Percentiles rank a stretch among this genome's conserved stretches.
Evolutionary conservation across 371 early-diverging fungal genomes (phyloP).

Genomic region (Choanephora cucurbitarum): DNA sequence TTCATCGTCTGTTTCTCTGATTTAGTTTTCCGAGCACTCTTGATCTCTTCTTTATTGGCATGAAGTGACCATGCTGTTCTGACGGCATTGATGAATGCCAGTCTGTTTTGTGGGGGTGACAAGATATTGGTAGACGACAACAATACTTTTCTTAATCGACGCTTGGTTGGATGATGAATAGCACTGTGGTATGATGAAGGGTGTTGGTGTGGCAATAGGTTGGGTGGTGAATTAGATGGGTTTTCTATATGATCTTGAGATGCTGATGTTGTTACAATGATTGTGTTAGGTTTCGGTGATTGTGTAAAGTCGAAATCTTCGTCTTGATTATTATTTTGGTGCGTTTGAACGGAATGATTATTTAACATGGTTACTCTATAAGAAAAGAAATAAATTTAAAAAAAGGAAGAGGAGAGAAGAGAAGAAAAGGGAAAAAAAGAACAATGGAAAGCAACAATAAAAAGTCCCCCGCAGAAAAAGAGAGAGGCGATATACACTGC

Average conservation of each 20-base stretch:
- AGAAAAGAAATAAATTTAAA: not conserved
- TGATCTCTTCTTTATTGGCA: slow-evolving; percentile 13
- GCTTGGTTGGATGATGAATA: not conserved
- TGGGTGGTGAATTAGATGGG: slow-evolving; percentile 1
- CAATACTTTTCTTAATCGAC: slow-evolving; percentile 3
- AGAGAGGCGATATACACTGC: not conserved
- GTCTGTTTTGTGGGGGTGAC: slow-evolving; percentile 17
- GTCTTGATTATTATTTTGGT: slow-evolving; percentile 15
- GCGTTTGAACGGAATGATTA: slow-evolving; percentile 22
- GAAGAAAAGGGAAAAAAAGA: not conserved
- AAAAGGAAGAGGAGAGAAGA: not conserved
- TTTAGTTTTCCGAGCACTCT: not conserved
- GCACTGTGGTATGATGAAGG: not conserved
- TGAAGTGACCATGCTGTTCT: slow-evolving; percentile 22
- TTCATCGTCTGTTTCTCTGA: not conserved
- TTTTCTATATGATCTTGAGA: not conserved
- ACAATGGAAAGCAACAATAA: not conserved
- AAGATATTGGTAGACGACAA: not conserved
- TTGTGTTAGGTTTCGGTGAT: slow-evolving; percentile 14
- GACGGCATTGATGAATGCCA: slow-evolving; percentile 23
- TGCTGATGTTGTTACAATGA: not conserved
- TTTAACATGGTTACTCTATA: slow-evolving; percentile 19
- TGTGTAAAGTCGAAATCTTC: slow-evolving; percentile 10
- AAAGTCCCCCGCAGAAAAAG: too few relatives aligned
- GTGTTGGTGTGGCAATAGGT: slow-evolving; percentile 7